Conservation (phyloP, 805 yeast species). For the Candida maesae region DNA sequence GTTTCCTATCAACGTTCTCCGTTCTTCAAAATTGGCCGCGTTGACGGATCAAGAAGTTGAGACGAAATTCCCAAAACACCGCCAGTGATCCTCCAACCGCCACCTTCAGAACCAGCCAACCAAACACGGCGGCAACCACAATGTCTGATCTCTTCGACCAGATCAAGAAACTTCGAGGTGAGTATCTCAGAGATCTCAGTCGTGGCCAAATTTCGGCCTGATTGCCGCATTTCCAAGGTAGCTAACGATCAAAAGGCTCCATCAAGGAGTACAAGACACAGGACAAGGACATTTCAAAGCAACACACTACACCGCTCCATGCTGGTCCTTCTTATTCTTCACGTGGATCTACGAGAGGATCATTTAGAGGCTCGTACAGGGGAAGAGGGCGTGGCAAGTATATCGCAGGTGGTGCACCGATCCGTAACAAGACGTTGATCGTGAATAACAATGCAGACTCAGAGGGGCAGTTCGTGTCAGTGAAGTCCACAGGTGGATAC, state of each 20-base stretch:
- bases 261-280: slow-evolving; percentile 14
- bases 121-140: not conserved
- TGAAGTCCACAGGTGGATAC: slow-evolving; percentile 34
- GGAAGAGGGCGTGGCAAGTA: slow-evolving; percentile 21
- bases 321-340: no score
- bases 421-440: slow-evolving; percentile 32
- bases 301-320: slow-evolving; percentile 5
- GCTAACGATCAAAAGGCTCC: slow-evolving; percentile 13
- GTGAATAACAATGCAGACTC: slow-evolving; percentile 25
- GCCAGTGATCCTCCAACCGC: no score
- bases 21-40: no score
- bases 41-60: not conserved
- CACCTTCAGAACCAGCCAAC: no score
- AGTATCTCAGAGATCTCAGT: no score
- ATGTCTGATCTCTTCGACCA: slow-evolving; percentile 17
- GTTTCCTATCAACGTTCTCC: not conserved
- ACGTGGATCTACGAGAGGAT: no score
- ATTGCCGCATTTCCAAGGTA: no score
- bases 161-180: slow-evolving; percentile 22
- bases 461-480: slow-evolving; percentile 28
- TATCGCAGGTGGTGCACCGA: slow-evolving; percentile 7
- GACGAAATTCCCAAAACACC: no score
- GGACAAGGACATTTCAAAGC: slow-evolving; percentile 4
- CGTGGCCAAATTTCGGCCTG: not conserved
- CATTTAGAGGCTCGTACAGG: slow-evolving; percentile 10